phyloP scores from a whole-genome alignment of 2,329 filamentous ascomycete species.

The Triangularia verruculosa region DNA sequence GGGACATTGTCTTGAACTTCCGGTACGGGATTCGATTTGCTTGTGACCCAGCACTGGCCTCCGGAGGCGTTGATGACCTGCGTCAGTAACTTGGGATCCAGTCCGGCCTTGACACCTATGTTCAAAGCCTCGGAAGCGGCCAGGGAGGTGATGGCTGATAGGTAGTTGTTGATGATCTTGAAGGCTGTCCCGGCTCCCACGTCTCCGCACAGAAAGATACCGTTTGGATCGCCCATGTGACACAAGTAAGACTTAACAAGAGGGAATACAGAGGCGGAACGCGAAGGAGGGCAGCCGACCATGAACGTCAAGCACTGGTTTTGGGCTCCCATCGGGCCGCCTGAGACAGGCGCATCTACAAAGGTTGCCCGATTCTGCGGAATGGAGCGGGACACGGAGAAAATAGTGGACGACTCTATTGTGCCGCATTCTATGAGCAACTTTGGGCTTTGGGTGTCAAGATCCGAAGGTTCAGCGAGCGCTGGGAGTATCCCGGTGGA shows the following conservation, averaged over 20 bases:
- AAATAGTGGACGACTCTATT: slow-evolving; percentile 34
- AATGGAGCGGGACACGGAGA: slow-evolving; percentile 46
- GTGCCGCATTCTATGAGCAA: slow-evolving; percentile 35
- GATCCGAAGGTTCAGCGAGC: slow-evolving; percentile 19
- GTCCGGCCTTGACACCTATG: slow-evolving; percentile 37
- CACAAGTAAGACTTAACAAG: slow-evolving; percentile 54
- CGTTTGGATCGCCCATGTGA: slow-evolving; percentile 49
- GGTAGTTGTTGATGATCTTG: slow-evolving; percentile 73
- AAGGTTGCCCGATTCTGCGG: slow-evolving; percentile 29
- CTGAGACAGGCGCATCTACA: slow-evolving; percentile 38
- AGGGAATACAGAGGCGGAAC: slow-evolving; percentile 49
- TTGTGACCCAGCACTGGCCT: slow-evolving; percentile 42
- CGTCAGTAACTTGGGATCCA: slow-evolving; percentile 48
- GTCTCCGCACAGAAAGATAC: slow-evolving; percentile 61
- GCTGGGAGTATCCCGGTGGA: slow-evolving; percentile 35
- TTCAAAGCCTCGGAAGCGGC: slow-evolving; percentile 39
- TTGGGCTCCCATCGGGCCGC: slow-evolving; percentile 36
- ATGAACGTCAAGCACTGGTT: slow-evolving; percentile 37
- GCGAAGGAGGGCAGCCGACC: slow-evolving; percentile 34
- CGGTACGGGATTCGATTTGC: slow-evolving; percentile 34
- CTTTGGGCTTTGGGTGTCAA: slow-evolving; percentile 17
- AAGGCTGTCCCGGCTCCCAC: slow-evolving; percentile 63
- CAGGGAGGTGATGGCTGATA: slow-evolving; percentile 66
- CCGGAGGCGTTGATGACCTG: slow-evolving; percentile 69
- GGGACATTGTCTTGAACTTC: slow-evolving; percentile 32